Evolutionary conservation across 1,284 basidiomycete species (phyloP).

Genomic region (Ustilago curta): DNA sequence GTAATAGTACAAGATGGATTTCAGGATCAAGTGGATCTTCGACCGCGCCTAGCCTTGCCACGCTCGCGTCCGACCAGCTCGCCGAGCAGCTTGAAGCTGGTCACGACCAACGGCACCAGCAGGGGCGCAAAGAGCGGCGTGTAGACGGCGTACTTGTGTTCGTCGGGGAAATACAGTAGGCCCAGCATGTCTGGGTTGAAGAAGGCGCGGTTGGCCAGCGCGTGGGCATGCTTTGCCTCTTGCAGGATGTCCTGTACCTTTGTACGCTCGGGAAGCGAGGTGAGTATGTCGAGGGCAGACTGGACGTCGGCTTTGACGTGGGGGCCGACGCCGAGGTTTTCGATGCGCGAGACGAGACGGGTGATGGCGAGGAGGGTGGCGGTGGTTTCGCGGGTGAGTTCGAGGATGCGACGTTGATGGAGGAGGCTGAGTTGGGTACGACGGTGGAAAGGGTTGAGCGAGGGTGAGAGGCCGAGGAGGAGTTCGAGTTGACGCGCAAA

Average conservation of each 20-base stretch:
- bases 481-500: conserved; percentile 82
- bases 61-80: conserved; percentile 1
- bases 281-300: conserved; percentile 22
- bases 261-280: conserved; percentile 65
- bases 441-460: not conserved
- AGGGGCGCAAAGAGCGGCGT: conserved; percentile 69
- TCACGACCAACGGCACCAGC: conserved; percentile 82
- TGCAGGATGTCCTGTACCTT: conserved; percentile 72
- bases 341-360: conserved; percentile 57
- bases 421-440: conserved; percentile 31
- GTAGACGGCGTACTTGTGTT: conserved; percentile 70
- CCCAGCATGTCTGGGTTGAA: conserved; percentile 97
- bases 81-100: conserved; percentile 72
- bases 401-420: conserved; percentile 48
- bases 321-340: conserved; percentile 60
- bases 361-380: conserved; percentile 59
- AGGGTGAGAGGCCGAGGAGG: conserved; percentile 77
- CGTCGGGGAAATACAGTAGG: conserved; percentile 83
- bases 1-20: not conserved
- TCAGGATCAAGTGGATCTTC: conserved; percentile 5
- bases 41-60: not conserved
- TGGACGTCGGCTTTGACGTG: conserved; percentile 49
- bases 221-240: conserved; percentile 77
- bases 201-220: conserved; percentile 86
- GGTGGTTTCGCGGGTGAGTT: conserved; percentile 41